Evolutionary conservation across 1,139 yeast genomes (phyloP).

Genomic region (Yamadazyma diddensiae): DNA sequence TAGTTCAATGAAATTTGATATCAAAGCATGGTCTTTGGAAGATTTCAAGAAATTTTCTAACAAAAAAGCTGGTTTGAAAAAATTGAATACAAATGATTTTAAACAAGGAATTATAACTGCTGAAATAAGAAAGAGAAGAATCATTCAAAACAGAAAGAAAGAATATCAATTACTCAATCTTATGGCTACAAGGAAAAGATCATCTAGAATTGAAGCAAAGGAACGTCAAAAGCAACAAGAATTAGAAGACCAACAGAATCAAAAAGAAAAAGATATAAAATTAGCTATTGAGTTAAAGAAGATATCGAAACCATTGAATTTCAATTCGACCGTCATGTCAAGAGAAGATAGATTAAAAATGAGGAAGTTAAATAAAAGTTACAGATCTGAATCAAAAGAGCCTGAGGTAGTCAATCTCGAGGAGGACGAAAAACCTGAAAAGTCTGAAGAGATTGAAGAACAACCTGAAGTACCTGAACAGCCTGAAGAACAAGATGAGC

Average conservation of each 20-base stretch:
- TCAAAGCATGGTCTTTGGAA: constrained; percentile 31
- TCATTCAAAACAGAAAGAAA: constrained; percentile 39
- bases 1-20: constrained; percentile 25
- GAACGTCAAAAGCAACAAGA: constrained; percentile 45
- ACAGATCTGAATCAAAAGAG: constrained; percentile 3
- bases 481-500: background rate
- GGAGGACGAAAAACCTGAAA: background rate
- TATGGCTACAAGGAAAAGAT: constrained; percentile 48
- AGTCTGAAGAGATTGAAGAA: background rate
- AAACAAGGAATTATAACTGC: constrained; percentile 17
- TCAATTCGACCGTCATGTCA: constrained; percentile 25
- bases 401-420: background rate
- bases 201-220: constrained; percentile 49
- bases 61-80: constrained; percentile 17
- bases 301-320: constrained; percentile 16
- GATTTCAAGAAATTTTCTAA: constrained; percentile 24
- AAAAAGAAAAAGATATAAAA: constrained; percentile 33
- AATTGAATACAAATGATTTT: constrained; percentile 15
- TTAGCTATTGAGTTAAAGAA: constrained; percentile 38
- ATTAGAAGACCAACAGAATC: constrained; percentile 24
- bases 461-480: background rate
- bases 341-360: constrained; percentile 44
- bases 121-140: constrained; percentile 37
- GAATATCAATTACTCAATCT: constrained; percentile 48
- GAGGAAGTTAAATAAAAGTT: constrained; percentile 22